These are phyloP conservation scores for Theobroma cacao DNA, from an alignment of 345 rosid species.

Conservation along the genomic window DNA sequence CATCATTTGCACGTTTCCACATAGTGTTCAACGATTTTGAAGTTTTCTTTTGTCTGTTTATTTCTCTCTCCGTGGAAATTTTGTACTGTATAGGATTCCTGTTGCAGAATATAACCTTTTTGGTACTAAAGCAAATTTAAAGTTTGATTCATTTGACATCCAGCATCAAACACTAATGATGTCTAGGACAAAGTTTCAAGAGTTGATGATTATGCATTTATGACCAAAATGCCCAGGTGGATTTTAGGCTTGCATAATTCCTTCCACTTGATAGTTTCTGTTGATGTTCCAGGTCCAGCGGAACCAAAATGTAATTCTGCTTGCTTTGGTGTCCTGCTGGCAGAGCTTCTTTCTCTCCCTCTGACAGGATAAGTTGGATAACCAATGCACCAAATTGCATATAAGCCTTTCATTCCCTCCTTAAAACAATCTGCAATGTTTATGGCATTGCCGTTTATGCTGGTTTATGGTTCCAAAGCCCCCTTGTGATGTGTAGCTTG, in stretches of 20 bases:
- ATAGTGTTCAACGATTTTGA: not conserved
- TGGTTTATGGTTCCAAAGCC: too few relatives aligned
- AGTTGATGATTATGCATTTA: not conserved
- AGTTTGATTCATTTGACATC: not conserved
- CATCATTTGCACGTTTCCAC: conserved; percentile 13
- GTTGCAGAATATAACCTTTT: not conserved
- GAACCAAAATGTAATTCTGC: not conserved
- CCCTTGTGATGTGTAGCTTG: too few relatives aligned
- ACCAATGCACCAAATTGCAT: too few relatives aligned
- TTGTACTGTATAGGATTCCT: not conserved
- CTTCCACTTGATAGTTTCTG: not conserved
- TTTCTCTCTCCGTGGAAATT: not conserved
- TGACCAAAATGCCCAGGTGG: not conserved
- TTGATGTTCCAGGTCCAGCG: not conserved
- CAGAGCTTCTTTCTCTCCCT: too few relatives aligned
- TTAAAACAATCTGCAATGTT: not conserved
- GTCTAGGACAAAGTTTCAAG: not conserved
- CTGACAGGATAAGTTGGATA: too few relatives aligned
- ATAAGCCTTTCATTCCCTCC: too few relatives aligned
- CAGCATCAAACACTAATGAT: not conserved
- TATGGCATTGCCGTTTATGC: not conserved
- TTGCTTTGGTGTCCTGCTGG: too few relatives aligned
- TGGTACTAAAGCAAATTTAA: not conserved
- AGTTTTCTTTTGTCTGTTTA: not conserved
- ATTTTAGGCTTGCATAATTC: not conserved